Evolutionary conservation across 192 early-diverging fungal species (phyloP), one percentile per base, ranked within the genome.

Genomic region (Backusella parvicylindrica): DNA sequence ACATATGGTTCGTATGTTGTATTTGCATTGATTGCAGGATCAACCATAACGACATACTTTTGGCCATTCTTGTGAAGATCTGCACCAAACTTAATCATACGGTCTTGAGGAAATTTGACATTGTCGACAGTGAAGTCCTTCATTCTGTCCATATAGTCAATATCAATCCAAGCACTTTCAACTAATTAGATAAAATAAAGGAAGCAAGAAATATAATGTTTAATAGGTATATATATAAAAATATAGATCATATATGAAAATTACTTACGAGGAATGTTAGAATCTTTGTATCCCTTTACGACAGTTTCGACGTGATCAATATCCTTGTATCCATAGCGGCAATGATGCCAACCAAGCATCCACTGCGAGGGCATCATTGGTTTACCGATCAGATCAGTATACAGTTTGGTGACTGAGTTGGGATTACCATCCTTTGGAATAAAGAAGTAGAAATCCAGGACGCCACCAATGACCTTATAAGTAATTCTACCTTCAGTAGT

Each of bases 81-180:
- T 13, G 79, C 71, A 0, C 86, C 83, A 65, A 89, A 83, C 30
- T 72, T 76, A 11, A 79, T 60, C 66, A 91, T 82, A 38, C 87
- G 81, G 2, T 74, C 47, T 9, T 84, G 70, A 1, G 92, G 90
- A 71, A 88, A 93, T 28, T 82, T 82, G 7, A 75, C 70, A 0
- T 82, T 78, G 50, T 90, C 86, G 41, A 85, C 90, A 0, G 92
- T 86, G 50, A 93, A 93, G 47, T 86, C 85, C 68, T 86, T 87
- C 31, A 75, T 83, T 8, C 36, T 21, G 37, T 91, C 89, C 92
- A 93, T 93, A 68, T 92, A 93, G 72, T 92, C 91, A 47, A 92
- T 87, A 71, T 92, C 91, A 9, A 87, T 89, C 91, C 91, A 92
- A 26, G 40, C 64, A 41, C 60, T 60, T 32, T 74, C 63, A 32